Conservation (phyloP, 1,139 yeast genomes). For the Nadsonia starkeyi-henricii region DNA sequence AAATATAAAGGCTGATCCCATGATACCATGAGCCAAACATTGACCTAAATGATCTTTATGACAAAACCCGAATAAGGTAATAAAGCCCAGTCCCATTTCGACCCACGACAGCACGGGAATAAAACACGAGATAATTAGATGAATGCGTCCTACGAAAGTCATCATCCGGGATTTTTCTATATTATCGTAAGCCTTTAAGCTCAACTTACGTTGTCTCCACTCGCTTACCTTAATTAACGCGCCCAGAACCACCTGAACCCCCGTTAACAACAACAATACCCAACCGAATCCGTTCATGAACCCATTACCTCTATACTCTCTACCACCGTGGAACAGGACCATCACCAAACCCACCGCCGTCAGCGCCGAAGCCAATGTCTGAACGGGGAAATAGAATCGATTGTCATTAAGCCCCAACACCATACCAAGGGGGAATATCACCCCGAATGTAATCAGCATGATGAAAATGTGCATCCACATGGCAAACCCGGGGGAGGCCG, state of each 20-base stretch:
- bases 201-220: conserved; percentile 9
- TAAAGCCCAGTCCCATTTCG: conserved; percentile 66
- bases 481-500: conserved; percentile 6
- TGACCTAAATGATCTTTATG: conserved; percentile 71
- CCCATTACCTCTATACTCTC: conserved; percentile 21
- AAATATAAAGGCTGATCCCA: conserved; percentile 77
- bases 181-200: conserved; percentile 2
- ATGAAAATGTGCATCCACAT: conserved; percentile 26
- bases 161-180: conserved; percentile 14
- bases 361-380: conserved; percentile 22
- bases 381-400: conserved; percentile 28
- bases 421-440: conserved; percentile 28
- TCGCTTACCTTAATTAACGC: conserved; percentile 23
- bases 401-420: conserved; percentile 27
- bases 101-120: conserved; percentile 40
- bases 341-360: conserved; percentile 26
- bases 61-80: conserved; percentile 75
- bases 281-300: conserved; percentile 23
- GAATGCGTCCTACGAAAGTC: conserved; percentile 19
- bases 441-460: conserved; percentile 27
- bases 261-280: conserved; percentile 17
- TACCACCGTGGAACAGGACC: conserved; percentile 28
- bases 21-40: conserved; percentile 90
- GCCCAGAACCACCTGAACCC: conserved; percentile 22
- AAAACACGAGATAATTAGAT: conserved; percentile 23